These are phyloP conservation scores for Leccinum imitatum DNA, from an alignment of 768 basidiomycete species.

Conservation along the genomic window DNA sequence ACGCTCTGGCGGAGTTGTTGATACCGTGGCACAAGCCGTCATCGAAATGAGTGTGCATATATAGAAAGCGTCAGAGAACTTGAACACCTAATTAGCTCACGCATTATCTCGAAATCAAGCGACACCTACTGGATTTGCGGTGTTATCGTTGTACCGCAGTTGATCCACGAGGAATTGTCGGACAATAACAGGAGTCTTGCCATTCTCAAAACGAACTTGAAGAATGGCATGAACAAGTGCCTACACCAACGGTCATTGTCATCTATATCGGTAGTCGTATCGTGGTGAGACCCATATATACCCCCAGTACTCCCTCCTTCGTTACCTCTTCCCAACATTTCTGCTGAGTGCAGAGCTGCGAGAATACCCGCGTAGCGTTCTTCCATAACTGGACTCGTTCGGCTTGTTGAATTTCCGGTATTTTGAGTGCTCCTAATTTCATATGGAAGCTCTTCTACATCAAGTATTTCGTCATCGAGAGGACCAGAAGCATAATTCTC, in stretches of 20 bases:
- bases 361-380: slow-evolving; percentile 31
- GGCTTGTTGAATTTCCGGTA: background rate
- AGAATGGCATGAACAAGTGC: slow-evolving; percentile 80
- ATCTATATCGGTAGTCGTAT: slow-evolving; percentile 9
- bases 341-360: slow-evolving; percentile 22
- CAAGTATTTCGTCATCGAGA: slow-evolving; percentile 25
- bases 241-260: slow-evolving; percentile 38
- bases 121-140: slow-evolving; percentile 73
- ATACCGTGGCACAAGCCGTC: slow-evolving; percentile 76
- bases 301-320: slow-evolving; percentile 29
- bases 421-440: background rate
- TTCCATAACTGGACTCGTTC: slow-evolving; percentile 10
- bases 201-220: slow-evolving; percentile 81
- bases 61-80: slow-evolving; percentile 93
- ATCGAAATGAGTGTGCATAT: slow-evolving; percentile 84
- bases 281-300: slow-evolving; percentile 25
- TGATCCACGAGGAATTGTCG: slow-evolving; percentile 89
- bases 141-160: slow-evolving; percentile 94
- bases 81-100: slow-evolving; percentile 4
- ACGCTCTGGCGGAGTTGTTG: slow-evolving; percentile 73
- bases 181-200: slow-evolving; percentile 83
- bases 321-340: slow-evolving; percentile 14
- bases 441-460: slow-evolving; percentile 14
- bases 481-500: slow-evolving; percentile 16
- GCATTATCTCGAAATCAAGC: background rate